A percentile compares a stretch with the other conserved stretches of the same genome.
These are phyloP conservation scores for Phytophthora sansomeana DNA, from an alignment of 352 stramenopile species.

Conservation along the genomic window DNA sequence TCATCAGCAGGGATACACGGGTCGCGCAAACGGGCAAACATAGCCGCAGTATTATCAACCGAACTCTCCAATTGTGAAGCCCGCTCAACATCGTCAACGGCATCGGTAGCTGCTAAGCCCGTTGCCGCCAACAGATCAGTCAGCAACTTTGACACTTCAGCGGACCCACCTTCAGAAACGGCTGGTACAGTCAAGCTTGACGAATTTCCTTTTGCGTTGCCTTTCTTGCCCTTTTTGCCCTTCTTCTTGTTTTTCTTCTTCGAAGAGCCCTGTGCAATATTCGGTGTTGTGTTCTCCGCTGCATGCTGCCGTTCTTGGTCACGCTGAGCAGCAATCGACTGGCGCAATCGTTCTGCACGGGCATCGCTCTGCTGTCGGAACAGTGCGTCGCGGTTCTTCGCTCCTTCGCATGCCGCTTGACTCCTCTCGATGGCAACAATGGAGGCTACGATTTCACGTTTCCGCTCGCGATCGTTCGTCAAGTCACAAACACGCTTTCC, in stretches of 20 bases:
- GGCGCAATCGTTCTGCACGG: constrained; percentile 12
- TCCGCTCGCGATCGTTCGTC: constrained; percentile 13
- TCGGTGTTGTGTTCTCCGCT: constrained; percentile 6
- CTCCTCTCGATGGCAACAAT: constrained; percentile 23
- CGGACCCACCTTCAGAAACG: neutral
- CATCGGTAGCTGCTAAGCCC: neutral
- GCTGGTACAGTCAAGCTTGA: neutral
- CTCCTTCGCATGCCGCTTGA: neutral
- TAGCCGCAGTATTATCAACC: neutral
- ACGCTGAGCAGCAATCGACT: constrained; percentile 12
- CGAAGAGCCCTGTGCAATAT: neutral
- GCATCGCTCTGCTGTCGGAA: constrained; percentile 18
- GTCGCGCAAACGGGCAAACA: constrained; percentile 25
- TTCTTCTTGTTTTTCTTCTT: constrained; percentile 34
- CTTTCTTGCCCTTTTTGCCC: constrained; percentile 36
- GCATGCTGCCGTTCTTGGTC: constrained; percentile 11
- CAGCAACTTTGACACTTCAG: constrained; percentile 5
- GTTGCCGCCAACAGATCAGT: constrained; percentile 12
- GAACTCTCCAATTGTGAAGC: neutral
- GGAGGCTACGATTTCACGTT: constrained; percentile 14
- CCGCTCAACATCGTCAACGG: neutral
- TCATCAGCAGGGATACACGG: constrained; percentile 5
- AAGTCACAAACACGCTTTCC: constrained; percentile 22
- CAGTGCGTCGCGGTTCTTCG: constrained; percentile 10
- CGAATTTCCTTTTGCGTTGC: neutral